These are phyloP conservation scores for Passalora sequoiae DNA, from an alignment of 2,329 filamentous ascomycete genomes.

Conservation along the genomic window DNA sequence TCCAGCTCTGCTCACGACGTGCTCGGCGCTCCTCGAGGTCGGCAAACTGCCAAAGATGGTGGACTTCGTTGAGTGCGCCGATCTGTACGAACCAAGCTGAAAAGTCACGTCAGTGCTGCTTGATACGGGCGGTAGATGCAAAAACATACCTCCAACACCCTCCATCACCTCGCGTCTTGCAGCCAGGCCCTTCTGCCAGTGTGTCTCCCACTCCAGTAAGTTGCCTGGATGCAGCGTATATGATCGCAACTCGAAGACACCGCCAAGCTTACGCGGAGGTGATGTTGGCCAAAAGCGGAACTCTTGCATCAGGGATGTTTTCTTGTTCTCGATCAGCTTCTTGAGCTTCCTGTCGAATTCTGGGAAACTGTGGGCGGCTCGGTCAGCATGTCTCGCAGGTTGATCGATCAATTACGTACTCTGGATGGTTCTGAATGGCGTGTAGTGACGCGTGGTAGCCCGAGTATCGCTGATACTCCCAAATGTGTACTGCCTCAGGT, in stretches of 20 bases:
- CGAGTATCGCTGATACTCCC: conserved; percentile 97
- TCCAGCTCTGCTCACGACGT: conserved; percentile 90
- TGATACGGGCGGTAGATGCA: too few relatives aligned
- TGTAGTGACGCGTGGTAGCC: conserved; percentile 92
- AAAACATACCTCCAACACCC: conserved; percentile 46
- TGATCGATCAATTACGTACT: too few relatives aligned
- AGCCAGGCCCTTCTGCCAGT: conserved; percentile 89
- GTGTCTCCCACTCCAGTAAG: conserved; percentile 95
- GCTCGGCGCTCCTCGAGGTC: conserved; percentile 90
- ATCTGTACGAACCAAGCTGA: conserved; percentile 99
- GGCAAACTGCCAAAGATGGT: conserved; percentile 98
- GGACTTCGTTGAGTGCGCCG: conserved; percentile 93
- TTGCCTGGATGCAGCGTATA: conserved; percentile 96
- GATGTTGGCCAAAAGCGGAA: conserved; percentile 99
- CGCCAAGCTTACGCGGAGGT: conserved; percentile 79
- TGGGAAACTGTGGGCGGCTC: conserved; percentile 60
- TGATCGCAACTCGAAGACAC: conserved; percentile 90
- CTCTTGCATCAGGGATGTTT: conserved; percentile 93
- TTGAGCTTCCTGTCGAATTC: conserved; percentile 82
- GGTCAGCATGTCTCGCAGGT: too few relatives aligned
- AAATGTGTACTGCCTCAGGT: conserved; percentile 77
- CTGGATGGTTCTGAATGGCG: conserved; percentile 74
- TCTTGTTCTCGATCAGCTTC: conserved; percentile 76
- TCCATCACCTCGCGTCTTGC: conserved; percentile 97
- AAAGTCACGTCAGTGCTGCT: conserved; percentile 13